A percentile compares a stretch with the other conserved stretches of the same genome.
phyloP scores from a whole-genome alignment of 2,329 filamentous ascomycete genomes.

The Nemania bipapillata region DNA sequence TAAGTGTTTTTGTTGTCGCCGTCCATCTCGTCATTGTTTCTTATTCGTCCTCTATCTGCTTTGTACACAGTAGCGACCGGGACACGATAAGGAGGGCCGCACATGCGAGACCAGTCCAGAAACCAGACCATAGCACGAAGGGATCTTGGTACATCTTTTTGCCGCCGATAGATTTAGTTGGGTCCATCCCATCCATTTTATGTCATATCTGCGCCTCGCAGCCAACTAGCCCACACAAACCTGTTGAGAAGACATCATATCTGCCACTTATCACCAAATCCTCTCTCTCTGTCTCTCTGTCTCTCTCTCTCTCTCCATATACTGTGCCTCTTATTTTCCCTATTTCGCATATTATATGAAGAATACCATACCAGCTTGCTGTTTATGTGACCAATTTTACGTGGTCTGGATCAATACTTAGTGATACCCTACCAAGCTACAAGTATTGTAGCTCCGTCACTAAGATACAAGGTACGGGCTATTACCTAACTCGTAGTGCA shows the following conservation, averaged over 20 bases:
- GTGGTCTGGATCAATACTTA: slow-evolving; percentile 12
- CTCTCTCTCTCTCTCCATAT: background rate
- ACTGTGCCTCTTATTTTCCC: background rate
- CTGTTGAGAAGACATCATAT: slow-evolving; percentile 22
- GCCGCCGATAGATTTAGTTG: slow-evolving; percentile 36
- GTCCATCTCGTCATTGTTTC: slow-evolving; percentile 16
- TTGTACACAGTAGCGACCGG: too few species aligned
- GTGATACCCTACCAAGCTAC: background rate
- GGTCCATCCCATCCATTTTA: slow-evolving; percentile 34
- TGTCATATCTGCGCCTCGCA: slow-evolving; percentile 37
- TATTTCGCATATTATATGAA: background rate
- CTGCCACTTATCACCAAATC: slow-evolving; percentile 1
- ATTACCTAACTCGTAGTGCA: background rate
- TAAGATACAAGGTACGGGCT: slow-evolving; percentile 3
- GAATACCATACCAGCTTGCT: background rate
- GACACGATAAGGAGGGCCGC: slow-evolving; percentile 35
- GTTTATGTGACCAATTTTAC: background rate
- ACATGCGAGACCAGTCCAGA: slow-evolving; percentile 24
- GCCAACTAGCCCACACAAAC: slow-evolving; percentile 26
- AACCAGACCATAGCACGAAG: slow-evolving; percentile 14
- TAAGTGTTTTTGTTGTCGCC: slow-evolving; percentile 12
- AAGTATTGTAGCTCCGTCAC: background rate
- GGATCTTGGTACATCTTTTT: slow-evolving; percentile 39
- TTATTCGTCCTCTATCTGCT: slow-evolving; percentile 29
- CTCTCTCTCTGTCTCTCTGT: background rate